phyloP scores from a whole-genome alignment of 768 basidiomycete species.

The Podaxis sp. region DNA sequence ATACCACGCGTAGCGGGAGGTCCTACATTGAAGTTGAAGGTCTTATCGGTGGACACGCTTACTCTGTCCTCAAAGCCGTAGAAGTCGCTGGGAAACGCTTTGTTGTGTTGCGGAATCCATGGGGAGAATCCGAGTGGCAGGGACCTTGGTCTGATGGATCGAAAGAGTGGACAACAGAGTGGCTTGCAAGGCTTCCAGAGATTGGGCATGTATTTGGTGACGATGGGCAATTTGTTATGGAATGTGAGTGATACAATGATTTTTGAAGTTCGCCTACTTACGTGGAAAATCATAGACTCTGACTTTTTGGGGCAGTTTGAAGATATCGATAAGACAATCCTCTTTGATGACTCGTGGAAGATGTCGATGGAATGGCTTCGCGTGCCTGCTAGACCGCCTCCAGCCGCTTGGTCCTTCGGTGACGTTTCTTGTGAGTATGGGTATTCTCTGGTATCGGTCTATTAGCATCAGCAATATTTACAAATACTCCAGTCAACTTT shows the following conservation, averaged over 20 bases:
- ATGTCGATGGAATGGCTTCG: constrained; percentile 49
- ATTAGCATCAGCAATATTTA: no score
- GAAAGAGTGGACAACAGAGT: constrained; percentile 49
- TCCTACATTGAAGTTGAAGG: constrained; percentile 31
- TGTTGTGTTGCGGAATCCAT: constrained; percentile 48
- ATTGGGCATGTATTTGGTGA: constrained; percentile 44
- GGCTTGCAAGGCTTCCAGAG: constrained; percentile 37
- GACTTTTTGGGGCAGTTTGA: constrained; percentile 45
- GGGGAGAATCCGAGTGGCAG: constrained; percentile 48
- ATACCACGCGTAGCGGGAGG: constrained; percentile 30
- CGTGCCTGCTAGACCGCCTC: constrained; percentile 36
- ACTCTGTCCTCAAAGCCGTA: constrained; percentile 44
- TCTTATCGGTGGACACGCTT: constrained; percentile 42
- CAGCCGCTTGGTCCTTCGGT: constrained; percentile 50
- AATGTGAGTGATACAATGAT: constrained; percentile 28
- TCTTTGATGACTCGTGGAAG: constrained; percentile 47
- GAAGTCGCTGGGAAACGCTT: constrained; percentile 46
- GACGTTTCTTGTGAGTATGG: constrained; percentile 49
- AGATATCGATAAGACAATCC: constrained; percentile 39
- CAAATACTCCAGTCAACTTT: constrained; percentile 38
- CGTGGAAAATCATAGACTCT: constrained; percentile 22
- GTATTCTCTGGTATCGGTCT: background rate
- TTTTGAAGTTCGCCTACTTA: background rate
- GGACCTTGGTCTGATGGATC: constrained; percentile 50
- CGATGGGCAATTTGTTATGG: constrained; percentile 52